These are phyloP conservation scores for Austroboletus eburneus DNA, from an alignment of 768 basidiomycete species.

Conservation along the genomic window DNA sequence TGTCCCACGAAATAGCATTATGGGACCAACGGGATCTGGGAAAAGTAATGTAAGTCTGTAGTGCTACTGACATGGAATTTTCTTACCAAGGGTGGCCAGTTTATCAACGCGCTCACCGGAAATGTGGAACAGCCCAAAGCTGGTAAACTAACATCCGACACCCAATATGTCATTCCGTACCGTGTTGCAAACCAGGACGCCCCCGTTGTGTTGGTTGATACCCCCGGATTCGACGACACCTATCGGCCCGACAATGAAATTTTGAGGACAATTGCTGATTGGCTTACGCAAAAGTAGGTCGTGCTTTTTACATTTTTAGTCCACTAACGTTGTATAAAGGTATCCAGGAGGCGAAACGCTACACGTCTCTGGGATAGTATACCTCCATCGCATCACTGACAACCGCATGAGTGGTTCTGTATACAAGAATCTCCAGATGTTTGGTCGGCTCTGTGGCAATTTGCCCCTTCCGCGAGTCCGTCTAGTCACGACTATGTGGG, in stretches of 20 bases:
- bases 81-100: not conserved
- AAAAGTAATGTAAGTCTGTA: constrained; percentile 16
- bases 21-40: constrained; percentile 25
- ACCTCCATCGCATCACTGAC: constrained; percentile 34
- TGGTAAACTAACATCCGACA: constrained; percentile 9
- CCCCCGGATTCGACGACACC: constrained; percentile 21
- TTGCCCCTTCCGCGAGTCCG: constrained; percentile 25
- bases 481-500: constrained; percentile 40
- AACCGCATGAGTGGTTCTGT: constrained; percentile 31
- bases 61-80: not conserved
- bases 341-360: not conserved
- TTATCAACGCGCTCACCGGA: constrained; percentile 14
- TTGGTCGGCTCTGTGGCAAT: constrained; percentile 34
- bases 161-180: constrained; percentile 6
- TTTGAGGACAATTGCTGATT: constrained; percentile 10
- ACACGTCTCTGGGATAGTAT: constrained; percentile 30
- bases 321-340: not conserved
- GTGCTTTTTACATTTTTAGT: not conserved
- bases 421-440: constrained; percentile 30
- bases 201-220: constrained; percentile 18
- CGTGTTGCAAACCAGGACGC: not conserved
- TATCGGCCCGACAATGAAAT: constrained; percentile 11
- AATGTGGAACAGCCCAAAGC: not conserved
- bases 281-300: constrained; percentile 18
- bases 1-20: constrained; percentile 4